Evolutionary conservation across 176 grass and related monocot genomes (phyloP), one percentile per base, ranked within the genome.

Genomic region (Avena atlantica): DNA sequence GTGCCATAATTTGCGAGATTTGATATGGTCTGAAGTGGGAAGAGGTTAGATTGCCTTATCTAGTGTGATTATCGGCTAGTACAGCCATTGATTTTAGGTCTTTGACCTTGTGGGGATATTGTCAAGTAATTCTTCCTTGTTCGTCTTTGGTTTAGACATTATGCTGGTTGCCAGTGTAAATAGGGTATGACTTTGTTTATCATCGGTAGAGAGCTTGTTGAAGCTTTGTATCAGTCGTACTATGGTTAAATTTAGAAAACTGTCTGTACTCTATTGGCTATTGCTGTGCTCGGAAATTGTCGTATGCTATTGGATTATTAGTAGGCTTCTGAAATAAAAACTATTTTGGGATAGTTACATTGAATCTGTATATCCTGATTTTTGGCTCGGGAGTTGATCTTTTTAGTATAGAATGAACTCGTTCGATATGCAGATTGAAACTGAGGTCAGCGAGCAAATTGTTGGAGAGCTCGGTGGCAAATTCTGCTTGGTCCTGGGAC

Each of bases 1-100:
- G 31, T 55, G 9, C 6, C 48, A 31, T 67, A 82, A n/a, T 8
- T 12, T 76, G 53, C 6, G 1, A 27, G 58, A 24, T 37, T 34
- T 20, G 40, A 80, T 68, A 62, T 85, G 73, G 40, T 78, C 29
- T 42, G 69, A 69, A 19, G 69, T 45, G 0, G 52, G 21, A 77
- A 88, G 86, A 78, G 29, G 55, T 74, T 91, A 88, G 90, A 31
- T 81, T 88, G 20, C 61, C 70, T 84, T 62, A 69, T 91, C 77
- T 91, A 86, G 82, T 23, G 34, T 31, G 62, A 78, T 84, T 85
- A 34, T 88, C 21, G 81, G 86, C 82, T 23, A 64, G 19, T 91
- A 79, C 67, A 68, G 89, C 80, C 75, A 80, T 87, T 91, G 78
- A 85, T 88, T 91, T 88, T 88, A 91, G 90, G 79, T 83, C 52